Evolutionary conservation across 495 filamentous ascomycete genomes (phyloP), one percentile per base, ranked within the genome.

Genomic region (Penicillium angulare): DNA sequence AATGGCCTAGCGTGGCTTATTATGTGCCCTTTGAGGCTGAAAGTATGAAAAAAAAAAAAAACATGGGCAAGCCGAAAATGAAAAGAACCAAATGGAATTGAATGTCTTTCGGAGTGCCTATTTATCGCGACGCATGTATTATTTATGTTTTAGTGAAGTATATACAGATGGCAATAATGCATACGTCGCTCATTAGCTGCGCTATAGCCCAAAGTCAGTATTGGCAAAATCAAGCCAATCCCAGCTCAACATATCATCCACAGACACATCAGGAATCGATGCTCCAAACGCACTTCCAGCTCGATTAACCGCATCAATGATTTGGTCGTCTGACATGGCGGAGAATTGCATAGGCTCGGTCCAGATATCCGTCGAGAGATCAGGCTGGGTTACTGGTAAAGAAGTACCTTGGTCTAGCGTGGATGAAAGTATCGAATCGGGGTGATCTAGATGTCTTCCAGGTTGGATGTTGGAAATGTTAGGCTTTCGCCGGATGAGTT

Each of bases 301-400:
- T 38, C 76, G 71, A 59, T 82, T 82, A 34, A 86, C 76, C 13
- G 81, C 81, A 57, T 85, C 79, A 5, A 79, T 71, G 24, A 86
- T 81, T 56, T 86, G 81, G 47, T 81, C 70, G 44, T 84, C 81
- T 5, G 82, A 86, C 83, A 86, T 86, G 27, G 81, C 74, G 8
- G 82, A 86, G 60, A 86, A 86, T 41, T 82, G 81, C 31, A 86
- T 60, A 5, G 81, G 74, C 52, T 84, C 79, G 0, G 69, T 59
- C 78, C 74, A 82, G 5, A 73, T 45, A 40, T 67, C 49, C 2
- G 62, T 49, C 12, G 57, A 56, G 24, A 63, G 57, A 27, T 53
- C 32, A 10, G 55, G 21, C 33, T 68, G 61, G 0, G 59, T 43
- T 5, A 49, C 43, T 7, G 59, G 21, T 6, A 56, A 39, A 15